Conservation (phyloP, 225 moss, liverwort and hornwort species). For the Ulota crispa region DNA sequence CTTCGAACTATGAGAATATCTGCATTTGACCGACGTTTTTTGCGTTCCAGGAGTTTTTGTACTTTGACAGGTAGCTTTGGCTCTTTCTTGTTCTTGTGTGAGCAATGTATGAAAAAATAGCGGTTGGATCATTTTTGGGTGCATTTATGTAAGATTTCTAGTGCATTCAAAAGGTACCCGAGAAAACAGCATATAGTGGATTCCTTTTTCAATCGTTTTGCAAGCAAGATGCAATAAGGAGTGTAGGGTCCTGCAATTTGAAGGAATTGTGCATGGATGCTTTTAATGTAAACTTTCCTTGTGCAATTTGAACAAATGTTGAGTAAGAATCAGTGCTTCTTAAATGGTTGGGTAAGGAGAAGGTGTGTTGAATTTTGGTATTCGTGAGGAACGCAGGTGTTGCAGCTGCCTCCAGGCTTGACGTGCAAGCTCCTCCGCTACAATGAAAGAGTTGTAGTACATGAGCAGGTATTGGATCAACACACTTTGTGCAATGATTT, state of each 20-base stretch:
- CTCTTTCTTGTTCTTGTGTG: neutral
- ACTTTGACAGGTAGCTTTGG: slow-evolving; percentile 25
- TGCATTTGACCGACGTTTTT: too few relatives aligned
- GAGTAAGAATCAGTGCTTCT: neutral
- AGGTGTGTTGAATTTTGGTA: neutral
- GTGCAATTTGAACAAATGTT: neutral
- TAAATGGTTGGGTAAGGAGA: neutral
- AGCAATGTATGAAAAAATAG: neutral
- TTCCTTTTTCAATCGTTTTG: neutral
- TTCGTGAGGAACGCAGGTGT: slow-evolving; percentile 45
- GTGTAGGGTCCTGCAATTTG: neutral
- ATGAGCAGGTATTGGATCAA: slow-evolving; percentile 60
- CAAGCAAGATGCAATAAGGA: neutral
- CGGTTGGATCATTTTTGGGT: slow-evolving; percentile 39
- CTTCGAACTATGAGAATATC: too few relatives aligned
- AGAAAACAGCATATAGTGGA: neutral
- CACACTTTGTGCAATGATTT: neutral
- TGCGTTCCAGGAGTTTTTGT: too few relatives aligned
- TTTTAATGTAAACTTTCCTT: neutral
- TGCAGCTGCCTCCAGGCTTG: slow-evolving; percentile 62
- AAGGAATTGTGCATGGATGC: neutral
- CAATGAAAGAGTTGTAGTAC: slow-evolving; percentile 49
- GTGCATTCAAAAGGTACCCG: neutral
- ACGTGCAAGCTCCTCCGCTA: slow-evolving; percentile 30
- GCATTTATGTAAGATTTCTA: neutral